Evolutionary conservation across 2,329 filamentous ascomycete genomes (phyloP).

Genomic region (Geoglossum cookeanum): DNA sequence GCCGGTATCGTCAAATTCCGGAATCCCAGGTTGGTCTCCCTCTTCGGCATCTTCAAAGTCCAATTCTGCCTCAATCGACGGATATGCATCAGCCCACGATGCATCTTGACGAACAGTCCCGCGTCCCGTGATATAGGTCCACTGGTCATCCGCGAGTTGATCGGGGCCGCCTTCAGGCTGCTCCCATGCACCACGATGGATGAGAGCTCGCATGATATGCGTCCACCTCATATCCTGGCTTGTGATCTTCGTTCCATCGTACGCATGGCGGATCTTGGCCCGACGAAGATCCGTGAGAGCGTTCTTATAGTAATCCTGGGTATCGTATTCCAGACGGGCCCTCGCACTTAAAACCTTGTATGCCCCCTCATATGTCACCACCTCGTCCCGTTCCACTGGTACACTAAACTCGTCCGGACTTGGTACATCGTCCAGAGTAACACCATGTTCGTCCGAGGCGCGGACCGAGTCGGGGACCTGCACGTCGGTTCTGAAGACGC

Average conservation of each 20-base stretch:
- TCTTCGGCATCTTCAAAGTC: slow-evolving; percentile 4
- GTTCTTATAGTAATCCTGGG: slow-evolving; percentile 6
- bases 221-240: slow-evolving; percentile 12
- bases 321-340: slow-evolving; percentile 7
- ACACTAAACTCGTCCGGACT: slow-evolving; percentile 8
- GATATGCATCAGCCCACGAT: slow-evolving; percentile 12
- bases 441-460: neutral
- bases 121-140: slow-evolving; percentile 10
- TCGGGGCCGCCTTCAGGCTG: slow-evolving; percentile 7
- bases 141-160: slow-evolving; percentile 4
- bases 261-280: slow-evolving; percentile 8
- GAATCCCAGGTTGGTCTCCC: neutral
- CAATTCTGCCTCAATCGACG: slow-evolving; percentile 10
- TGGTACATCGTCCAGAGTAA: neutral
- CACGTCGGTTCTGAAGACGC: slow-evolving; percentile 11
- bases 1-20: neutral
- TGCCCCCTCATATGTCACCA: slow-evolving; percentile 9
- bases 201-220: slow-evolving; percentile 10
- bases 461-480: slow-evolving; percentile 5
- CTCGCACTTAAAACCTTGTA: slow-evolving; percentile 8
- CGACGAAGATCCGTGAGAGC: slow-evolving; percentile 8
- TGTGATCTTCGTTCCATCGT: slow-evolving; percentile 11
- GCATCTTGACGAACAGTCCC: slow-evolving; percentile 10
- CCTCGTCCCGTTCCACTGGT: slow-evolving; percentile 6
- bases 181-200: slow-evolving; percentile 6